Evolutionary conservation across 306 rosid species (phyloP).

Genomic region (Castanea sativa): DNA sequence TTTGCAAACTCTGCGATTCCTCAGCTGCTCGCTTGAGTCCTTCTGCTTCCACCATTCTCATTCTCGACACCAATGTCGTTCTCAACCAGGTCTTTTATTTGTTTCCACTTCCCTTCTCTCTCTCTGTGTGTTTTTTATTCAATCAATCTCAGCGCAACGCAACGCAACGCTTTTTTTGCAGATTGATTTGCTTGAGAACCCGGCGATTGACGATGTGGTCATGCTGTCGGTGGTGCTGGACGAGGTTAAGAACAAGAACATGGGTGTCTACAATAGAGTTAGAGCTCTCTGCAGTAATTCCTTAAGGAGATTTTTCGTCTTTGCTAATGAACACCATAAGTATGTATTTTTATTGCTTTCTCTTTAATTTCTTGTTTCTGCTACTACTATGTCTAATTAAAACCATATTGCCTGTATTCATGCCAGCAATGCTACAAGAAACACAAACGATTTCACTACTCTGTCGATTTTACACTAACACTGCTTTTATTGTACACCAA

Average conservation of each 20-base stretch:
- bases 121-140: too few species aligned
- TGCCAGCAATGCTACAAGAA: too few species aligned
- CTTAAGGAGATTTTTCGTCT: slow-evolving; percentile 67
- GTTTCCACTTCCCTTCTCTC: neutral
- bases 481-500: too few species aligned
- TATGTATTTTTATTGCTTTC: slow-evolving; percentile 12
- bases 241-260: slow-evolving; percentile 80
- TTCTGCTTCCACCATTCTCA: slow-evolving; percentile 64
- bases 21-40: slow-evolving; percentile 59
- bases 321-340: slow-evolving; percentile 92
- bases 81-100: slow-evolving; percentile 60
- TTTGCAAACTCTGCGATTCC: slow-evolving; percentile 60
- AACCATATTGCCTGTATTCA: too few species aligned
- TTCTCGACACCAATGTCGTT: slow-evolving; percentile 89
- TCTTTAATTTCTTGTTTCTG: too few species aligned
- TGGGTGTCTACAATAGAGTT: slow-evolving; percentile 73
- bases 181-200: slow-evolving; percentile 97
- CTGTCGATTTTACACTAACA: too few species aligned
- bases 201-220: slow-evolving; percentile 80
- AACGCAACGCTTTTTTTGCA: slow-evolving; percentile 16
- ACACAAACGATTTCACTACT: too few species aligned
- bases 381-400: too few species aligned
- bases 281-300: slow-evolving; percentile 70
- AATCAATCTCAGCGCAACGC: too few species aligned
- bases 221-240: slow-evolving; percentile 79